Base-by-base conservation (phyloP, 352 stramenopile genomes). In the Globisporangium lucens region DNA sequence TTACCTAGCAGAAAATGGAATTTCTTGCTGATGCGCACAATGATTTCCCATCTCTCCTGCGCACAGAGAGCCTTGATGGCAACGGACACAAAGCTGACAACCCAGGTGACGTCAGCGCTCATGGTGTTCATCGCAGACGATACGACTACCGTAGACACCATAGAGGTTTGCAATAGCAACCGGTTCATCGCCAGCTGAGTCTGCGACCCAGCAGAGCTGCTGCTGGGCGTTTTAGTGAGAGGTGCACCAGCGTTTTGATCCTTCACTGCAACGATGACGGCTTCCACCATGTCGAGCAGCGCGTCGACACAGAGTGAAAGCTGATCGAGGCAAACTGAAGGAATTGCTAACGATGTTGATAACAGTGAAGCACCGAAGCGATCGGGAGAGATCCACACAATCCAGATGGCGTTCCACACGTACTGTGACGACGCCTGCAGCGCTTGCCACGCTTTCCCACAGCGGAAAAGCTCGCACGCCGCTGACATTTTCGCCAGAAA, bases 231-330 rank as follows among this genome's bases (percentile, higher is more conserved):
- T 46, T 46, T 47, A 1, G 47, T 43, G 29, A 24, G 29, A 24
- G 24, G 24, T 1, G 27, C 30, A 1, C 51, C 30, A 9, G 56
- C 24, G 20, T 67, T 67, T 30, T 76, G 58, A 1, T 76, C 65
- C 47, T 77, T 77, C 10, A 70, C 27, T 22, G 67, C 49, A 3
- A 55, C 0, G 6, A 66, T 56, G 1, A 80, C 70, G 0, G 67
- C 58, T 43, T 91, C 83, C 30, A 91, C 71, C 82, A 90, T 89
- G 20, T 81, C 76, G 15, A 93, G 63, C n/a, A 90, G 56, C 0
- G 72, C 66, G 24, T 90, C 68, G 3, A 76, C 41, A 41, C 82
- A 91, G 6, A 13, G 53, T 6, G 62, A 72, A 2, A 88, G 30
- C 1, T 75, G 29, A 20, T 70, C 27, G 58, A 83, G 41, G 10